These are phyloP conservation scores for Fallopia convolvulus DNA, from an alignment of 148 eudicot genomes.

Conservation along the genomic window DNA sequence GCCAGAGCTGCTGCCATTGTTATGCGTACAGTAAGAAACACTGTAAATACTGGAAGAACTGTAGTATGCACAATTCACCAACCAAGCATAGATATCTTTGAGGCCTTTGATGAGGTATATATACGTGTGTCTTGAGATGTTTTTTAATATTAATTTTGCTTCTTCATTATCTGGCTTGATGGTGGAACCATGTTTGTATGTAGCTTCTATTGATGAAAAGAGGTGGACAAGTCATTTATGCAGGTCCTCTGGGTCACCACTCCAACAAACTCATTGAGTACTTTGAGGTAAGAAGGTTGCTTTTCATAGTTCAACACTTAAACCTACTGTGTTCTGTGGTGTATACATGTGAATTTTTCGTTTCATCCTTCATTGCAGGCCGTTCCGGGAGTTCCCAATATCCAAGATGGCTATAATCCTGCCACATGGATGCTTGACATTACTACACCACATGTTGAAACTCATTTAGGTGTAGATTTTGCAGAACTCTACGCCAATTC, in stretches of 20 bases:
- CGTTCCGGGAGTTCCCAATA: slow-evolving; percentile 42
- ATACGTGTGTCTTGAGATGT: neutral
- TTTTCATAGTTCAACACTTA: neutral
- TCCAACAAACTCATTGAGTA: slow-evolving; percentile 57
- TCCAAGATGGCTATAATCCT: slow-evolving; percentile 56
- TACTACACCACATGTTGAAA: slow-evolving; percentile 36
- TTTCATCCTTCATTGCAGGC: slow-evolving; percentile 23
- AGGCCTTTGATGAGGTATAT: slow-evolving; percentile 79
- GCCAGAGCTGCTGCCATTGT: slow-evolving; percentile 95
- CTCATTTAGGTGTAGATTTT: slow-evolving; percentile 42
- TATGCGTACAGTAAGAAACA: slow-evolving; percentile 77
- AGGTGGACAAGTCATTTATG: slow-evolving; percentile 71
- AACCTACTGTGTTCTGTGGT: neutral
- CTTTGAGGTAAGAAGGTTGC: slow-evolving; percentile 39
- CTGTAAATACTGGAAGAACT: slow-evolving; percentile 79
- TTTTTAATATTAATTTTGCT: neutral
- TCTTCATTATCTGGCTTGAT: neutral
- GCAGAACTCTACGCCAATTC: slow-evolving; percentile 48
- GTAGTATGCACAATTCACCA: slow-evolving; percentile 90
- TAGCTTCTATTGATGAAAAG: slow-evolving; percentile 73
- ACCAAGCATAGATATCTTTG: slow-evolving; percentile 91
- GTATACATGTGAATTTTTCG: neutral
- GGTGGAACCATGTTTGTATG: slow-evolving; percentile 10
- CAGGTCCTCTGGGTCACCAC: slow-evolving; percentile 55
- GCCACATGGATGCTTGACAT: slow-evolving; percentile 83